These are phyloP conservation scores for Wickerhamomyces subpelliculosus DNA, from an alignment of 805 yeast genomes.

Conservation along the genomic window DNA sequence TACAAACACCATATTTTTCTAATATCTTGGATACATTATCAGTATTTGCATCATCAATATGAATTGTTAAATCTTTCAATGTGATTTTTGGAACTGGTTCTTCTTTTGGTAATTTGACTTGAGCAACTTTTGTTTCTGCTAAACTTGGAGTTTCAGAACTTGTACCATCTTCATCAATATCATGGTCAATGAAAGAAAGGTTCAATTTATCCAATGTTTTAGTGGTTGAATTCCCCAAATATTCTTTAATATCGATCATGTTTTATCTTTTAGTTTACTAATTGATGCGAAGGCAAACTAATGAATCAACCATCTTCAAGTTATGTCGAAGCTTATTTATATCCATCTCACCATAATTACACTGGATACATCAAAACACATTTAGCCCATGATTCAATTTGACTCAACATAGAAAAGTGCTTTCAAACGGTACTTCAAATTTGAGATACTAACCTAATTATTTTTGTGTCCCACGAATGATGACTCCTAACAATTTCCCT, in stretches of 20 bases:
- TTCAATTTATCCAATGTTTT: background rate
- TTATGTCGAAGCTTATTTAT: too few relatives aligned
- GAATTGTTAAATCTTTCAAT: background rate
- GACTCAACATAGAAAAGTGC: too few relatives aligned
- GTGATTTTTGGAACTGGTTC: conserved; percentile 1
- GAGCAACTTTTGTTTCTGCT: background rate
- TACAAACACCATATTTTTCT: conserved; percentile 17
- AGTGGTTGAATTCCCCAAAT: background rate
- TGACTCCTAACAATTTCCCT: too few relatives aligned
- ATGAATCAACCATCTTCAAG: too few relatives aligned
- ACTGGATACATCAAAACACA: too few relatives aligned
- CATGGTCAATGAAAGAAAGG: too few relatives aligned
- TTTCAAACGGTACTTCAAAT: too few relatives aligned
- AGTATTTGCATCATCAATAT: conserved; percentile 2
- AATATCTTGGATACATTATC: conserved; percentile 7
- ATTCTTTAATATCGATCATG: background rate
- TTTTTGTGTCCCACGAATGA: too few relatives aligned
- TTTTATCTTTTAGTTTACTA: too few relatives aligned
- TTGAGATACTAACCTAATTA: too few relatives aligned
- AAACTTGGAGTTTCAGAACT: background rate
- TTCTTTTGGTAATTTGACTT: background rate
- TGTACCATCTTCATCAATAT: background rate
- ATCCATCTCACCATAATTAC: too few relatives aligned
- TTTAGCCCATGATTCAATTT: too few relatives aligned
- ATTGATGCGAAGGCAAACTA: background rate